Base-by-base conservation (phyloP, 176 grass and related monocot species). In the Musa itinerans region DNA sequence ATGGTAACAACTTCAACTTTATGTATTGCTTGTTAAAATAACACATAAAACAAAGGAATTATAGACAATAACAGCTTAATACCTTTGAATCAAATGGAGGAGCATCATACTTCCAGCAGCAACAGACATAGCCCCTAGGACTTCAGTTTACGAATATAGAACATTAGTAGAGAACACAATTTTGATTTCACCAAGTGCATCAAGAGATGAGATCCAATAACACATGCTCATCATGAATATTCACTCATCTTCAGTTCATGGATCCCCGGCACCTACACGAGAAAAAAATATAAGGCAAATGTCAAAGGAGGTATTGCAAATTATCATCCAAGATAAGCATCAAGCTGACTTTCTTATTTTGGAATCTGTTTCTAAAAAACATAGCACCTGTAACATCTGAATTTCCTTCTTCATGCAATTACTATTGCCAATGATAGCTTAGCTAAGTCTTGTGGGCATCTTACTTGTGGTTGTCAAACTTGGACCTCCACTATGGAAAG, bases 251-350 rank as follows among this genome's bases (percentile, higher is more conserved):
- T 51, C 29, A 70, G 78, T 96, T 96, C 93, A 96, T 92, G 77
- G 93, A 96, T 80, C 93, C 93, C 62, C 89, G 93, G 67, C 93
- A 96, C 83, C 93, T 96, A 88, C 65, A 81, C 58, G 59, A 70
- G 50, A 77, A 43, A 25, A 78, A 17, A 65, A 63, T 70, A 17
- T 86, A 49, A 76, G 50, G 52, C 10, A 50, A 50, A 25, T 74
- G 20, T 25, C 43, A 71, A 9, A 84, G 21, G 78, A 68, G 34
- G 34, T 43, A 43, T 5, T 43, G 34, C 34, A 43, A 43, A 43
- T 43, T 43, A 43, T 6, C 54, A 78, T 69, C 12, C 69, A 12
- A 74, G 77, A 66, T 71, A 85, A 63, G 21, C 25, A 79, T 9
- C 64, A 63, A 81, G 52, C 23, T 25, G 61, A 78, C 23, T 52